A percentile compares a stretch with the other conserved stretches of the same genome.
Conservation (phyloP, 1,284 basidiomycete genomes). For the Athelia sp. region DNA sequence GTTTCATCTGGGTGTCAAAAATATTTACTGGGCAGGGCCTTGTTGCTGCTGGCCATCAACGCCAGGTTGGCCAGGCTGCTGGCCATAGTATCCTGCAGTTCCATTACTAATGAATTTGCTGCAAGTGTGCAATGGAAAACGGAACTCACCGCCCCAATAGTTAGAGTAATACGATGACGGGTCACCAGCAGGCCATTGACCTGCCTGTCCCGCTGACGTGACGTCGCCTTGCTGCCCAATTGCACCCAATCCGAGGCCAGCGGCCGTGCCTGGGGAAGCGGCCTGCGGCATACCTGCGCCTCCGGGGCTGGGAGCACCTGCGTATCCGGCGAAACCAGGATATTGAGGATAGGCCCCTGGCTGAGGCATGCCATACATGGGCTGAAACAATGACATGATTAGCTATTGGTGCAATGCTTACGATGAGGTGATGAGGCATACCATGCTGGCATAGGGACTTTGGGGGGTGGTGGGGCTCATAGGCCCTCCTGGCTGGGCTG, state of each 20-base stretch:
- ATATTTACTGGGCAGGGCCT: slow-evolving; percentile 46
- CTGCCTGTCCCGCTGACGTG: slow-evolving; percentile 48
- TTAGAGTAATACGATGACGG: slow-evolving; percentile 75
- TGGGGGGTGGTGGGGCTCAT: slow-evolving; percentile 65
- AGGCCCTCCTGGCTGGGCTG: slow-evolving; percentile 43
- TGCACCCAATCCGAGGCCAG: slow-evolving; percentile 50
- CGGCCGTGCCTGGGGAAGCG: slow-evolving; percentile 61
- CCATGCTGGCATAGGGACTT: slow-evolving; percentile 71
- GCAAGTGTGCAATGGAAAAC: slow-evolving; percentile 2
- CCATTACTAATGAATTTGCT: slow-evolving; percentile 8
- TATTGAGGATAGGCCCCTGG: slow-evolving; percentile 77
- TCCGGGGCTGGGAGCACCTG: slow-evolving; percentile 44
- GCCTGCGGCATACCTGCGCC: slow-evolving; percentile 18
- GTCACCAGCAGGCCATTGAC: slow-evolving; percentile 68
- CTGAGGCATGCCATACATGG: slow-evolving; percentile 85
- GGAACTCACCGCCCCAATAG: slow-evolving; percentile 74
- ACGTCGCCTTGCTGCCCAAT: slow-evolving; percentile 48
- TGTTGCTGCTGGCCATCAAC: slow-evolving; percentile 53
- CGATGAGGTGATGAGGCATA: slow-evolving; percentile 27
- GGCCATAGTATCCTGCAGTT: slow-evolving; percentile 67
- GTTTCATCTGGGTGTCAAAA: slow-evolving; percentile 19
- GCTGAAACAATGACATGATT: slow-evolving; percentile 32
- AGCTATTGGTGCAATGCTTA: slow-evolving; percentile 2
- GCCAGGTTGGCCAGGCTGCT: slow-evolving; percentile 57
- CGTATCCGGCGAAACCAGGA: slow-evolving; percentile 64